These are phyloP conservation scores for Calonectria naviculata DNA, from an alignment of 2,329 filamentous ascomycete genomes.

Conservation along the genomic window DNA sequence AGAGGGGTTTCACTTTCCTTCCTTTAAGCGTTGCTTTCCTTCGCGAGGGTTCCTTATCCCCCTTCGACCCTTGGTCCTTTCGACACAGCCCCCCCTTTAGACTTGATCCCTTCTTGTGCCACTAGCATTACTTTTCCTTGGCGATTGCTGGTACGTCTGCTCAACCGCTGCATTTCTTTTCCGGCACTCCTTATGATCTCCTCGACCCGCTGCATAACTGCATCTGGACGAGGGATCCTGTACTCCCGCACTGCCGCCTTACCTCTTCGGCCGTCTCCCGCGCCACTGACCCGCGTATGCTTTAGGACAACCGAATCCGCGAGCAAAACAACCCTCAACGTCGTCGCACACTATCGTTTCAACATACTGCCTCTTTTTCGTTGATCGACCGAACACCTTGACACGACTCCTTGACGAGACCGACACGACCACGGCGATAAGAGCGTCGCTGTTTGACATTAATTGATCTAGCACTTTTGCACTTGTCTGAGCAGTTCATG, in stretches of 20 bases:
- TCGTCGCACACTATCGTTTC: conserved; percentile 34
- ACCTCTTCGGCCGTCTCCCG: conserved; percentile 22
- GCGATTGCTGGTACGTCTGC: conserved; percentile 31
- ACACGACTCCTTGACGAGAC: conserved; percentile 23
- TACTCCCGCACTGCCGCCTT: conserved; percentile 21
- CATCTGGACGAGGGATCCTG: conserved; percentile 16
- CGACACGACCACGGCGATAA: conserved; percentile 18
- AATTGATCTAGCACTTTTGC: conserved; percentile 28
- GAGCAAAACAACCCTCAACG: conserved; percentile 26
- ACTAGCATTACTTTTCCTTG: conserved; percentile 23
- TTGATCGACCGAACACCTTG: conserved; percentile 29
- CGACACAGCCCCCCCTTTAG: conserved; percentile 35
- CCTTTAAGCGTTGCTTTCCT: conserved; percentile 36
- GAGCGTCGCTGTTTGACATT: conserved; percentile 21
- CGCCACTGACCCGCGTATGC: conserved; percentile 34
- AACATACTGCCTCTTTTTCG: conserved; percentile 29
- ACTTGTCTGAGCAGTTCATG: conserved; percentile 40
- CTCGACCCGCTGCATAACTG: conserved; percentile 21
- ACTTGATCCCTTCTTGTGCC: conserved; percentile 25
- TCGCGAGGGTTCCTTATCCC: conserved; percentile 33
- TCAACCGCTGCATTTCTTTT: conserved; percentile 5
- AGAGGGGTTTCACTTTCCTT: conserved; percentile 41
- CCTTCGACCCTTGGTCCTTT: conserved; percentile 14
- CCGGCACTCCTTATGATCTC: conserved; percentile 21
- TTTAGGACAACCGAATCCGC: conserved; percentile 30